Percentiles rank a stretch among this genome's conserved stretches.
These are phyloP conservation scores for Trichophyton rubrum DNA, from an alignment of 2,329 filamentous ascomycete genomes.

Conservation along the genomic window DNA sequence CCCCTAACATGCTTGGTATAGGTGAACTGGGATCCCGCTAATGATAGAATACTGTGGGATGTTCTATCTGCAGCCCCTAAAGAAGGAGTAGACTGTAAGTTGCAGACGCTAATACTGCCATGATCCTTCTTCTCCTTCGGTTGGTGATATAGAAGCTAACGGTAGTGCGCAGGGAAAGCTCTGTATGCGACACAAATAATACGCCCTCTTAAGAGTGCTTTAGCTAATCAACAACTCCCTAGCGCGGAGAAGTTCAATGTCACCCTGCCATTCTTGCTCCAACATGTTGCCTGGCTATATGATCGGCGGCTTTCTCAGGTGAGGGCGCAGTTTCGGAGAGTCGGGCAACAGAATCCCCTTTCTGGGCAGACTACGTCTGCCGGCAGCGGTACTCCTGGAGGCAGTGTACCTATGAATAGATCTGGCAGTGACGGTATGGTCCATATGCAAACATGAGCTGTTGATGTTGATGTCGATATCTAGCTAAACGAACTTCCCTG, in stretches of 20 bases:
- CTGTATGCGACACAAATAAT: slow-evolving; percentile 45
- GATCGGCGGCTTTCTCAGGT: slow-evolving; percentile 84
- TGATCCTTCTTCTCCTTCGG: background rate
- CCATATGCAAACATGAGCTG: background rate
- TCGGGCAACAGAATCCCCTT: slow-evolving; percentile 30
- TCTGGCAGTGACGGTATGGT: slow-evolving; percentile 22
- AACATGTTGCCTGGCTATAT: slow-evolving; percentile 88
- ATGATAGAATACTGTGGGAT: slow-evolving; percentile 83
- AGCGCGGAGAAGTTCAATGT: slow-evolving; percentile 71
- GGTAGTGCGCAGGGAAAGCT: slow-evolving; percentile 51
- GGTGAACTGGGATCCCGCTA: slow-evolving; percentile 78
- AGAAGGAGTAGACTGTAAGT: slow-evolving; percentile 68
- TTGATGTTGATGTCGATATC: background rate
- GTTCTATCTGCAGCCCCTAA: slow-evolving; percentile 71
- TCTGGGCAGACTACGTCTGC: slow-evolving; percentile 28
- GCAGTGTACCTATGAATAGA: slow-evolving; percentile 23
- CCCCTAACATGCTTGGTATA: slow-evolving; percentile 25
- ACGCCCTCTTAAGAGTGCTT: background rate
- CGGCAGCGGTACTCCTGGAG: slow-evolving; percentile 29
- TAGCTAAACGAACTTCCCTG: background rate
- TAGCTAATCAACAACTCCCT: background rate
- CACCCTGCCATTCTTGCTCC: slow-evolving; percentile 73
- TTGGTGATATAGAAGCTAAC: slow-evolving; percentile 7
- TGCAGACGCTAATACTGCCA: slow-evolving; percentile 1
- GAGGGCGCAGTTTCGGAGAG: slow-evolving; percentile 72